Percentiles rank a stretch among this genome's conserved stretches.
These are phyloP conservation scores for Protostelium mycophagum DNA, from an alignment of 78 protist species.

Conservation along the genomic window DNA sequence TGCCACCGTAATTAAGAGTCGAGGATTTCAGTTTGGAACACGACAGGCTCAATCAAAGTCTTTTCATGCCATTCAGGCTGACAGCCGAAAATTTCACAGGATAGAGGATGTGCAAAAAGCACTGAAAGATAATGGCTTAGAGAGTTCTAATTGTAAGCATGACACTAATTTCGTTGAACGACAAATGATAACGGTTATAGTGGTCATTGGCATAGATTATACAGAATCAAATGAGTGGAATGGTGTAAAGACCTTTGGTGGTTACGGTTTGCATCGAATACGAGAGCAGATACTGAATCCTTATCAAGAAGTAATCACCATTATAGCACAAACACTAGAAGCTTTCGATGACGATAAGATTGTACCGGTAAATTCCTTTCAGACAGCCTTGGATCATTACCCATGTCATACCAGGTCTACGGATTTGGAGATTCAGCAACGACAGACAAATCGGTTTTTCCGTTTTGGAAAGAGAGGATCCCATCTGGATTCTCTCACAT, in stretches of 20 bases:
- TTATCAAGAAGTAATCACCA: conserved; percentile 6
- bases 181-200: neutral
- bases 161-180: neutral
- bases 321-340: conserved; percentile 16
- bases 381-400: neutral
- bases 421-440: conserved; percentile 24
- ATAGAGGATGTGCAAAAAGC: neutral
- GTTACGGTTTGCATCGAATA: conserved; percentile 5
- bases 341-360: conserved; percentile 25
- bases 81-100: neutral
- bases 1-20: neutral
- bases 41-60: neutral
- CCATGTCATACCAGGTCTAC: neutral
- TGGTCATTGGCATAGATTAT: conserved; percentile 7
- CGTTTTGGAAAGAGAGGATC: conserved; percentile 12
- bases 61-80: neutral
- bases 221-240: conserved; percentile 25
- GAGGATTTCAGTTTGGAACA: neutral
- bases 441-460: conserved; percentile 14
- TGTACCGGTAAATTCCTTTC: neutral
- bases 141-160: neutral
- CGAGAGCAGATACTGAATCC: neutral
- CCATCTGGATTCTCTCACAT: conserved; percentile 10
- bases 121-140: neutral
- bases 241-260: conserved; percentile 17